Evolutionary conservation across 495 filamentous ascomycete genomes (phyloP).

Genomic region (Penicillium desertorum): DNA sequence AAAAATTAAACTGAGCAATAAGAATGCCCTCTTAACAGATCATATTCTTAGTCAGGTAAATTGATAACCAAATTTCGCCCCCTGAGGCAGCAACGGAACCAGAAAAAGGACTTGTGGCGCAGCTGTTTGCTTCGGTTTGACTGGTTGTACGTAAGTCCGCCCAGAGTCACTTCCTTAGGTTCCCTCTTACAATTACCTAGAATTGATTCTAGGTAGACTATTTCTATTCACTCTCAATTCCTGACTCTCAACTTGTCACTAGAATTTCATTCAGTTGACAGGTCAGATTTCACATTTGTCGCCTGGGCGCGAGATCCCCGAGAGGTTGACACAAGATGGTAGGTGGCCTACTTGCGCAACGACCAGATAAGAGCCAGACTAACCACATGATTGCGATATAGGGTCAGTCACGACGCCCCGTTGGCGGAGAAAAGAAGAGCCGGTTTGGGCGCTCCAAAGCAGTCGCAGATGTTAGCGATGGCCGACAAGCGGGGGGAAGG

Average conservation of each 20-base stretch:
- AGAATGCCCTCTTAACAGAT: background rate
- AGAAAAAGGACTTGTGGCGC: conserved; percentile 26
- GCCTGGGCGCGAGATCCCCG: conserved; percentile 33
- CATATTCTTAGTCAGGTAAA: conserved; percentile 1
- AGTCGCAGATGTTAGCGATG: conserved; percentile 47
- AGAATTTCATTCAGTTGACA: conserved; percentile 26
- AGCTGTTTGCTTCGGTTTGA: conserved; percentile 30
- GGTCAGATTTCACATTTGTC: conserved; percentile 30
- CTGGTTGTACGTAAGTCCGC: conserved; percentile 32
- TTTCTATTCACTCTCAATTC: conserved; percentile 16
- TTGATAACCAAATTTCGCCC: conserved; percentile 12
- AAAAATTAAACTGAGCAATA: conserved; percentile 3
- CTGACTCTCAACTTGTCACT: conserved; percentile 5
- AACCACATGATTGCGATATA: conserved; percentile 23
- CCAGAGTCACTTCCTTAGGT: conserved; percentile 6
- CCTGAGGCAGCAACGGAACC: conserved; percentile 26
- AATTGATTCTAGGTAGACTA: conserved; percentile 11
- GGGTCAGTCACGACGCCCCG: conserved; percentile 52
- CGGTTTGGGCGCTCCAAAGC: conserved; percentile 51
- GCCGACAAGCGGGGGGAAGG: conserved; percentile 47
- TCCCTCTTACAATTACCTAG: conserved; percentile 15
- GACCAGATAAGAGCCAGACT: conserved; percentile 17
- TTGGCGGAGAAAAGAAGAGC: conserved; percentile 50
- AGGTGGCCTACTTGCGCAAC: conserved; percentile 17
- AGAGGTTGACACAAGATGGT: conserved; percentile 40